Evolutionary conservation across 306 rosid species (phyloP).

Genomic region (Clitoria ternatea): DNA sequence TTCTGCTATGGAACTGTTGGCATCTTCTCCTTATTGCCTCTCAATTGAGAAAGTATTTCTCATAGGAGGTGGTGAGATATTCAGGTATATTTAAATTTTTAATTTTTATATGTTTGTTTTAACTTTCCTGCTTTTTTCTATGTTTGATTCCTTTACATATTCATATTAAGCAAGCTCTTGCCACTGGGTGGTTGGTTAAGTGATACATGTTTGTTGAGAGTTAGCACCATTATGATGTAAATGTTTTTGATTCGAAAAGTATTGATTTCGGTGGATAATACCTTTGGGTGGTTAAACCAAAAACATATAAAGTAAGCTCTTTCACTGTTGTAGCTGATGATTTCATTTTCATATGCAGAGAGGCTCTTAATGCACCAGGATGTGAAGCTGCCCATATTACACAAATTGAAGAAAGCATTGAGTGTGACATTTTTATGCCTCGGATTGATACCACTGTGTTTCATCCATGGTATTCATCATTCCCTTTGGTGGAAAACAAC

Average conservation of each 20-base stretch:
- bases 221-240: no score
- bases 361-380: conserved; percentile 77
- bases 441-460: conserved; percentile 62
- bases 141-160: background rate
- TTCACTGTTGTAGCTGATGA: conserved; percentile 10
- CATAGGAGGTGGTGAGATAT: conserved; percentile 81
- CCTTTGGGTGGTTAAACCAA: no score
- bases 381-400: conserved; percentile 94
- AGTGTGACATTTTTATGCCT: conserved; percentile 83
- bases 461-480: conserved; percentile 92
- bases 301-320: no score
- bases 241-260: no score
- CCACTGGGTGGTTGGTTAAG: no score
- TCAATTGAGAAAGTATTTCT: conserved; percentile 95
- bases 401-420: conserved; percentile 67
- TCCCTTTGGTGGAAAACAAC: conserved; percentile 67
- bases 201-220: no score
- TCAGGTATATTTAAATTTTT: conserved; percentile 46
- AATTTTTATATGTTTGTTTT: no score
- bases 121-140: background rate
- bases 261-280: no score
- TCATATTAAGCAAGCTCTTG: no score
- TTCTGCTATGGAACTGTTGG: conserved; percentile 88
- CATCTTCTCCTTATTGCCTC: conserved; percentile 82
- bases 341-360: conserved; percentile 55